phyloP scores from a whole-genome alignment of 345 rosid genomes.

The Kandelia obovata region DNA sequence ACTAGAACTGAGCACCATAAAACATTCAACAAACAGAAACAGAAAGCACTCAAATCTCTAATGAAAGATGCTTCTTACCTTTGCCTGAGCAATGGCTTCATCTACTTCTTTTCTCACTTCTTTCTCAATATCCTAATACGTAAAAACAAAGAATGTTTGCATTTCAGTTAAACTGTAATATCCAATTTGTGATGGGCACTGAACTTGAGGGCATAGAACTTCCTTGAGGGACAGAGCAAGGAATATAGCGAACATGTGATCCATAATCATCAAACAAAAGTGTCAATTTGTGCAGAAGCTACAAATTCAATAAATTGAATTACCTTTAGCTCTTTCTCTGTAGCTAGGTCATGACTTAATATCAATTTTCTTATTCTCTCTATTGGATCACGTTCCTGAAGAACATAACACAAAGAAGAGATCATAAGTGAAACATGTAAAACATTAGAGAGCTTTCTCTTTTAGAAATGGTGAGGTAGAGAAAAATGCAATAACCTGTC shows the following conservation, averaged over 20 bases:
- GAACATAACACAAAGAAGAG: slow-evolving; percentile 6
- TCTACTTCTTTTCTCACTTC: slow-evolving; percentile 87
- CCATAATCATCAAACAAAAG: neutral
- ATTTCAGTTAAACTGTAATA: neutral
- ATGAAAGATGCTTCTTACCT: slow-evolving; percentile 42
- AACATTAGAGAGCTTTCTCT: slow-evolving; percentile 3
- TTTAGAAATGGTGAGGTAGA: neutral
- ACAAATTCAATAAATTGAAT: neutral
- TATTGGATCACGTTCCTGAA: slow-evolving; percentile 90
- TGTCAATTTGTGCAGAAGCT: neutral
- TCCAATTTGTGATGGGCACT: neutral
- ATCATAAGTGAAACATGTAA: neutral
- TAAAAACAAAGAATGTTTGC: neutral
- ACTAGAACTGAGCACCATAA: neutral
- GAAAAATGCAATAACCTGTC: slow-evolving; percentile 57
- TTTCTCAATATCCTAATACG: slow-evolving; percentile 79
- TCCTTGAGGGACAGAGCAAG: neutral
- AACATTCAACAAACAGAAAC: neutral
- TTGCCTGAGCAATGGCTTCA: slow-evolving; percentile 92
- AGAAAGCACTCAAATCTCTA: neutral
- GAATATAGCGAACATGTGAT: neutral
- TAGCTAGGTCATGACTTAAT: slow-evolving; percentile 73
- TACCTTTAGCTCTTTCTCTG: slow-evolving; percentile 95
- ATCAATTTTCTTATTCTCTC: slow-evolving; percentile 84
- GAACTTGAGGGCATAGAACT: neutral